These are phyloP conservation scores for Pezicula radicicola DNA, from an alignment of 2,329 filamentous ascomycete genomes.

Conservation along the genomic window DNA sequence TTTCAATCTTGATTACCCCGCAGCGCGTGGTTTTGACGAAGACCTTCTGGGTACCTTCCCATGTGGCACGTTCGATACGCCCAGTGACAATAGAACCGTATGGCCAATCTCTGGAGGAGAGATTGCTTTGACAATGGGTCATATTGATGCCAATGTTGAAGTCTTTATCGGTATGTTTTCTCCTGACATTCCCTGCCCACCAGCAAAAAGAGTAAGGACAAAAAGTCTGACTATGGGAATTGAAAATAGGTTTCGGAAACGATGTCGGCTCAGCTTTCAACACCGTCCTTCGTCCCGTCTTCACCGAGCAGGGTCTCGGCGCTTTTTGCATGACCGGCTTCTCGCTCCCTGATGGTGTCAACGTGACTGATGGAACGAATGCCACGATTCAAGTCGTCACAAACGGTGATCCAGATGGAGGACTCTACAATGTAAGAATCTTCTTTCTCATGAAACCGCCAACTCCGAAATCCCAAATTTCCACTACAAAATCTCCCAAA, in stretches of 20 bases:
- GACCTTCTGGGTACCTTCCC: constrained; percentile 37
- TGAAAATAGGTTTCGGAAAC: constrained; percentile 11
- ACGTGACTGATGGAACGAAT: constrained; percentile 54
- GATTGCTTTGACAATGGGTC: constrained; percentile 49
- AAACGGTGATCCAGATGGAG: constrained; percentile 53
- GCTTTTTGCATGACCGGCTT: constrained; percentile 65
- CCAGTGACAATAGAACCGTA: constrained; percentile 39
- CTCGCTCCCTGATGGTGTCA: constrained; percentile 44
- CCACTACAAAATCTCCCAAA: background rate
- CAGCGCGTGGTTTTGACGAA: constrained; percentile 40
- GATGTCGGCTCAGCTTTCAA: constrained; percentile 19
- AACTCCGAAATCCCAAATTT: background rate
- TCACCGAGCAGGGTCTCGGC: constrained; percentile 35
- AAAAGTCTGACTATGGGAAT: background rate
- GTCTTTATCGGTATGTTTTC: constrained; percentile 16
- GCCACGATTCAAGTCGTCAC: constrained; percentile 71
- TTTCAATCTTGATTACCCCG: constrained; percentile 52
- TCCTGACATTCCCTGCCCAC: background rate
- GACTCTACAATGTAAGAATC: constrained; percentile 62
- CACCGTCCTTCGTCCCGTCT: constrained; percentile 17
- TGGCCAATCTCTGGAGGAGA: constrained; percentile 47
- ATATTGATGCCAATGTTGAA: constrained; percentile 31
- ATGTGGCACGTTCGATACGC: constrained; percentile 43
- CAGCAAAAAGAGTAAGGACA: background rate
- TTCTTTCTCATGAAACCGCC: background rate